Evolutionary conservation across 495 filamentous ascomycete genomes (phyloP).

Genomic region (Podospora comata): DNA sequence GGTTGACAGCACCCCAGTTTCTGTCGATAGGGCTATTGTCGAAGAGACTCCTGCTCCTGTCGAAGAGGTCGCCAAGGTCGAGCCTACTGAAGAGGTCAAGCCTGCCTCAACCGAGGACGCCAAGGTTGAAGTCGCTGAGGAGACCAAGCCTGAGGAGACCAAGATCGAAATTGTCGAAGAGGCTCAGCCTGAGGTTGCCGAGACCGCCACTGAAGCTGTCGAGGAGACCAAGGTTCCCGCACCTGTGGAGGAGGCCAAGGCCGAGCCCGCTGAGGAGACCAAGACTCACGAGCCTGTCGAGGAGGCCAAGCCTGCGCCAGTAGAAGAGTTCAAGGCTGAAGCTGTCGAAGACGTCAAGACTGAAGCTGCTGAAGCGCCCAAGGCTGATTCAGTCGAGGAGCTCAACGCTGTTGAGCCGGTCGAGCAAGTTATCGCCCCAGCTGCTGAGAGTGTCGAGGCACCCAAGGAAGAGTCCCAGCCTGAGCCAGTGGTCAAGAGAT

Average conservation of each 20-base stretch:
- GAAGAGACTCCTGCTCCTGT: slow-evolving; percentile 12
- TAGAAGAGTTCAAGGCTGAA: slow-evolving; percentile 8
- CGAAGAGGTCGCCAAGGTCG: background rate
- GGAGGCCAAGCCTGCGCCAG: slow-evolving; percentile 5
- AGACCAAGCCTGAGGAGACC: background rate
- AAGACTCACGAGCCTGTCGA: background rate
- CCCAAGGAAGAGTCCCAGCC: slow-evolving; percentile 11
- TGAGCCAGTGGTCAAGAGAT: background rate
- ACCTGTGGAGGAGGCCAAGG: slow-evolving; percentile 12
- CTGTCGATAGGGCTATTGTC: slow-evolving; percentile 13
- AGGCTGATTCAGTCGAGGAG: slow-evolving; percentile 14
- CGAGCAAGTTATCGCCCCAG: slow-evolving; percentile 13
- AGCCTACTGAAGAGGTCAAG: background rate
- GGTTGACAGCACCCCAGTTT: slow-evolving; percentile 15
- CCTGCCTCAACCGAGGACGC: slow-evolving; percentile 8
- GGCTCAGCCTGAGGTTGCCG: background rate
- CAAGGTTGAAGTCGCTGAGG: slow-evolving; percentile 4
- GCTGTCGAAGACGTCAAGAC: slow-evolving; percentile 18
- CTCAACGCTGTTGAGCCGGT: background rate
- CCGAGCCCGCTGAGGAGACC: slow-evolving; percentile 9
- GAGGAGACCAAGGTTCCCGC: slow-evolving; percentile 7
- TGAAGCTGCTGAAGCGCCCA: slow-evolving; percentile 10
- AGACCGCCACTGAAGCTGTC: background rate
- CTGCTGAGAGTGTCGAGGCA: slow-evolving; percentile 4
- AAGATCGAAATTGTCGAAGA: background rate